Conservation (phyloP, 768 basidiomycete genomes). For the Lentinula sp. region DNA sequence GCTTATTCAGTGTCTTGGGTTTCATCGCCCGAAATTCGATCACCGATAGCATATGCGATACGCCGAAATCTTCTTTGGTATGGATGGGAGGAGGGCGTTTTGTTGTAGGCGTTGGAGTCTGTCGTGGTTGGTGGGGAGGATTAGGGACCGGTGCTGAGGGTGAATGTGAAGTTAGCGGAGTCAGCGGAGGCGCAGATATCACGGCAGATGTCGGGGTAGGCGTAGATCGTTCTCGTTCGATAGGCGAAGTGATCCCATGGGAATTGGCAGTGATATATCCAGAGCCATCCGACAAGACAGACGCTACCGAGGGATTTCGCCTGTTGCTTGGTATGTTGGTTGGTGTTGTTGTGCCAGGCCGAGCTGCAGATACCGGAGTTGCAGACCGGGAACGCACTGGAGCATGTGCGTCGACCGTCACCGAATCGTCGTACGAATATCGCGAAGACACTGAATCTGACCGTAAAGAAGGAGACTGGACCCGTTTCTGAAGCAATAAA, state of each 20-base stretch:
- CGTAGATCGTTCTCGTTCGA: constrained; percentile 37
- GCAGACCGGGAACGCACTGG: constrained; percentile 6
- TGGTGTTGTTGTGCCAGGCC: constrained; percentile 11
- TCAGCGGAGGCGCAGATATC: constrained; percentile 53
- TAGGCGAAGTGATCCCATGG: constrained; percentile 8
- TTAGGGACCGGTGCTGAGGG: constrained; percentile 17
- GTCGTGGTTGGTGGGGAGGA: constrained; percentile 13
- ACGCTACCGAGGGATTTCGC: constrained; percentile 9
- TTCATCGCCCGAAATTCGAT: constrained; percentile 61
- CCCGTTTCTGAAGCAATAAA: not conserved
- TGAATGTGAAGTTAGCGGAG: constrained; percentile 26
- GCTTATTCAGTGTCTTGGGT: constrained; percentile 24
- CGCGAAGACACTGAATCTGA: constrained; percentile 38
- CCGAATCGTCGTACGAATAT: constrained; percentile 39
- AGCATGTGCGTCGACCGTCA: constrained; percentile 12
- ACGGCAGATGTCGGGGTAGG: constrained; percentile 73
- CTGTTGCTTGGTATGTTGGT: constrained; percentile 1
- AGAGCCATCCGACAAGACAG: constrained; percentile 22
- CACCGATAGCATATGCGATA: constrained; percentile 81
- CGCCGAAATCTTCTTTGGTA: constrained; percentile 81
- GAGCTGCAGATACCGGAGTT: constrained; percentile 11
- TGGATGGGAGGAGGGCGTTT: constrained; percentile 34
- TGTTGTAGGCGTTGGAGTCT: constrained; percentile 15
- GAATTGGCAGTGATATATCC: constrained; percentile 16
- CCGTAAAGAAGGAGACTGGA: constrained; percentile 21